Evolutionary conservation across 2,329 filamentous ascomycete genomes (phyloP), one percentile per base, ranked within the genome.

Genomic region (Alternaria alternata): DNA sequence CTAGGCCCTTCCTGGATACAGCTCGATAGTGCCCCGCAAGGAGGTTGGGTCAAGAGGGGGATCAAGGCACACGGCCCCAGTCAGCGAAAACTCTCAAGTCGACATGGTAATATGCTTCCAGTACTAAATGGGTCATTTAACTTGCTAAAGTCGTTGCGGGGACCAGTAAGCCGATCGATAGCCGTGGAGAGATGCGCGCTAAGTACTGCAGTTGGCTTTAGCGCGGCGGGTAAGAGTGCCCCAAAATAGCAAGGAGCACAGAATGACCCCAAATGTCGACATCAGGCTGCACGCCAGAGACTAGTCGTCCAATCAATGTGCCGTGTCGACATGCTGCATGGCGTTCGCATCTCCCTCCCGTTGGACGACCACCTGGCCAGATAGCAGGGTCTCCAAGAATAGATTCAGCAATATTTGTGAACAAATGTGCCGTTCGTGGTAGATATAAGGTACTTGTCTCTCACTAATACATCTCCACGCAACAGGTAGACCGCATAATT

Each of bases 381-480:
- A 65, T 65, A 64, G 65, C 60, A 68, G 52, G 53, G 46, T 53
- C 62, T 80, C 82, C 80, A 82, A 81, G 78, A 82, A 83, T 84
- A 84, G 82, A 81, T 79, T 67, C 67, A 73, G 70, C 64, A 62
- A 72, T 75, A 80, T 83, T 76, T 75, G 71, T 71, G 75, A 67
- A 71, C 62, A 74, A 74, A 76, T 79, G 64, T 72, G 58, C 71
- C 68, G 58, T 67, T 75, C 73, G 64, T 61, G 75, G 79, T 69
- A 76, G 75, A 81, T 82, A 82, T 83, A 83, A 82, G 80, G 77
- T 80, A 81, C 77, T 72, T 75, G 72, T 71, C 73, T 75, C 68
- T 76, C 70, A 68, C 69, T 68, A 63, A 54, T 54, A 65, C 58
- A 58, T 65, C 65, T 68, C 74, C 68, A 61, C 59, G 69, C 67